Evolutionary conservation across 2,329 filamentous ascomycete genomes (phyloP), one percentile per base, ranked within the genome.

Genomic region (Paecilomyces niveus): DNA sequence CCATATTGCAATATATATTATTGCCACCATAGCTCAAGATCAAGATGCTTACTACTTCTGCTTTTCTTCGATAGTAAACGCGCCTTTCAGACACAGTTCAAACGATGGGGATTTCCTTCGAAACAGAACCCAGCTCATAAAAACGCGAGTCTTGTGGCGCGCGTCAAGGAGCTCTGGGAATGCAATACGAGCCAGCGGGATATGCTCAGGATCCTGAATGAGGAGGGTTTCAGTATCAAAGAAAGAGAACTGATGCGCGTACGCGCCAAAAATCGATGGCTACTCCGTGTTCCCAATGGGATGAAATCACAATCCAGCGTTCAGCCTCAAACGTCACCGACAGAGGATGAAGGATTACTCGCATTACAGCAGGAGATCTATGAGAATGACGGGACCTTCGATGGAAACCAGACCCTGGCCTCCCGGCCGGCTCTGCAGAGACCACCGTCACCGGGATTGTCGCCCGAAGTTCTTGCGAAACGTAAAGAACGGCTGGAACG

Each of bases 141-240:
- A 67, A 88, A 91, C 69, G 78, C 80, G 13, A 78, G 78, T 24
- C 81, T 93, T 7, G 84, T 89, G 49, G 82, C 81, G 18, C 84
- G 90, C 31, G 82, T 93, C 61, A 86, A 85, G 68, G 83, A 92
- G 74, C 79, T 94, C 66, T 94, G 90, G 90, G 86, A 90, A 70
- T 80, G 78, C 65, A 94, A 93, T 68, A 80, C 85, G 13, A 81
- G 78, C 18, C 89, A 92, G 71, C 82, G 83, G 60, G 87, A 92
- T 63, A 94, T 94, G 84, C 78, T 92, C 58, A 78, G 81, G 26
- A 83, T 84, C 29, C 78, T 94, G 59, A 85, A 84, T 63, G 81
- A 85, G 21, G 89, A 92, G 69, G 90, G 90, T 13, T 91, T 86
- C 67, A 78, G 86, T 24, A 86, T 93, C 67, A 89, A 86, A 63